Evolutionary conservation across 139 green algal species (phyloP), one percentile per base, ranked within the genome.

Genomic region (Monoraphidium neglectum): DNA sequence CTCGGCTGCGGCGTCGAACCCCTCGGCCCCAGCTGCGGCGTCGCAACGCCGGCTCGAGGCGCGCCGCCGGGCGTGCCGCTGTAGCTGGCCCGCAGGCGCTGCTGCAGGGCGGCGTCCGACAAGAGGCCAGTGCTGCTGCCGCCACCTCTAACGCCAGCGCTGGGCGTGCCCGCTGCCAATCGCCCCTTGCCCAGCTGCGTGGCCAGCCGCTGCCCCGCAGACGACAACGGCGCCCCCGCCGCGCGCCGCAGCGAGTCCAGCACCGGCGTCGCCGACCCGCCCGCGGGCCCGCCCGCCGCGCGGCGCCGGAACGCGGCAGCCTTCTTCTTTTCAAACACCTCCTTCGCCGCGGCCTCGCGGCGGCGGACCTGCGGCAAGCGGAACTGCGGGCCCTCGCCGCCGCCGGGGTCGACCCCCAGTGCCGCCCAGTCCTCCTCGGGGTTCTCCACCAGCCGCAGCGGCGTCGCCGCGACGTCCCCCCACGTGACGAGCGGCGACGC

Each of bases 401-500:
- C 54, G 47, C 37, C 43, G n/a, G 46, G 36, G 18, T 63, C 30
- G 26, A 74, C 1, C 21, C 32, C 57, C 47, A 77, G 60, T 5
- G 26, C 70, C 4, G 13, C 33, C 32, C 49, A 15, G 35, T 51
- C 49, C 10, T 13, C 26, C 15, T 28, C 49, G 24, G 59, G 33
- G 21, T 79, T 83, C 2, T 53, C 70, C 28, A 89, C 86, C 59
- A 95, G 72, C 53, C 93, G 80, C 77, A 96, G 70, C 6, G 93
- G 93, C 24, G 93, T 97, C 77, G 68, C 83, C 30, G 79, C 89
- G 26, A 97, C 87, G 60, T 96, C 90, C 26, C 93, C 93, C 93
- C 93, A 97, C 2, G 93, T 97, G 85, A 97, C 93, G 23, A 97
- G 73, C 1, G 92, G 93, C 1, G 87, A 92, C 6, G 79, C 74